Evolutionary conservation across 2,329 filamentous ascomycete genomes (phyloP), one percentile per base, ranked within the genome.

Genomic region (Neoascochyta sp.): DNA sequence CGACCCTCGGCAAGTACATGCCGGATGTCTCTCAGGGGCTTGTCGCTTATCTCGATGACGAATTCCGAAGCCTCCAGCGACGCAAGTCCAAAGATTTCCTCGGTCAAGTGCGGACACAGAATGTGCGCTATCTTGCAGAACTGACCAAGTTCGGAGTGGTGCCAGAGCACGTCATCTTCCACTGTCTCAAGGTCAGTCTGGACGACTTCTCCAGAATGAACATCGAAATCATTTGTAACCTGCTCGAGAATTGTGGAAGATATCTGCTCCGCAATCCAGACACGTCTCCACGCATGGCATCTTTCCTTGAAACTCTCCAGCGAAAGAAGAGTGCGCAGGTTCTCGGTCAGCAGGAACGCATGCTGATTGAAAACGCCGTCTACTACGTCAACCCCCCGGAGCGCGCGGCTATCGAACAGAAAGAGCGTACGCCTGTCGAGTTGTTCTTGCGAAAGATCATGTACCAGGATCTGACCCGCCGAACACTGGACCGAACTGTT

Each of bases 171-270:
- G 90, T 98, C 43, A 93, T 98, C 31, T 98, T 98, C 57, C 92
- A 98, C 57, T 98, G 92, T 58, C 78, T 98, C 50, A 98, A 95
- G 63, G 90, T 98, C 60, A 93, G 90, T 47, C 69, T 98, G 16
- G 92, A 98, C 52, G 92, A 98, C 55, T 98, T 98, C 57, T 95
- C 92, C 3, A 79, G 90, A 39, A 95, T 95, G 85, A 98, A 98
- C 55, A 95, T 98, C 43, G 93, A 98, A 62, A 95, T 98, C 50
- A 90, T 98, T 43, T 93, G 89, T 54, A 94, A 93, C 54, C 72
- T 98, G 16, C 74, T 98, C 13, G 92, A 98, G 62, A 96, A 96
- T 44, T 98, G 93, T 55, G 92, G 92, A 23, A 80, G 92, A 11
- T 98, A 95, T 63, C 71, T 98, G 13, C 74, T 98, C 36, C 86